A percentile compares a stretch with the other conserved stretches of the same genome.
Conservation (phyloP, 305 asterid species). For the Ilex paraguariensis region DNA sequence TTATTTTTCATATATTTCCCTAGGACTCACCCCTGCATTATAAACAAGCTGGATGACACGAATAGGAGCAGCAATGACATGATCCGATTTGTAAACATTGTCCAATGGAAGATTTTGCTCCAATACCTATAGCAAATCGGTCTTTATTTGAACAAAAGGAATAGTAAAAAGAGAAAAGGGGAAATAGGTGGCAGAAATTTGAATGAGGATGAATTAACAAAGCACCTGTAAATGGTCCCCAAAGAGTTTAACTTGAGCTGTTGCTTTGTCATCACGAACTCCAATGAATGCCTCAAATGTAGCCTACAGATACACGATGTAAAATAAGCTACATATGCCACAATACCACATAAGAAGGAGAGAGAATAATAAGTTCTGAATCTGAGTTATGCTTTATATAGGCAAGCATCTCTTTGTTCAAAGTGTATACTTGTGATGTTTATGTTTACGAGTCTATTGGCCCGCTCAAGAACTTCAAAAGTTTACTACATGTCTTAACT, state of each 20-base stretch:
- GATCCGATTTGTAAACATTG: conserved; percentile 63
- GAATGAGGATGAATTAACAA: conserved; percentile 14
- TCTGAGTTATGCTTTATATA: no score
- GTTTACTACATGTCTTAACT: no score
- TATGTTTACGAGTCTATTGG: no score
- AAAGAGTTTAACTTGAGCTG: conserved; percentile 79
- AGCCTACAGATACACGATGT: conserved; percentile 46
- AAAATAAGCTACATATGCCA: conserved; percentile 9
- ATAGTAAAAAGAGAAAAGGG: background rate
- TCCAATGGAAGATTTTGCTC: conserved; percentile 96
- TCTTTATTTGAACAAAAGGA: no score
- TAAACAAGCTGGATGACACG: conserved; percentile 85
- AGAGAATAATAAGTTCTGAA: no score
- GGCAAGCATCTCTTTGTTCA: no score
- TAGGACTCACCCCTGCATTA: conserved; percentile 77
- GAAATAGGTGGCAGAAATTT: conserved; percentile 5
- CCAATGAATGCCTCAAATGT: conserved; percentile 95
- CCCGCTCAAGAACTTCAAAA: no score
- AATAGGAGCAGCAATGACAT: conserved; percentile 88
- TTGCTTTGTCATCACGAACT: conserved; percentile 86
- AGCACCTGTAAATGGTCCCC: conserved; percentile 87
- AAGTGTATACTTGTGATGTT: no score
- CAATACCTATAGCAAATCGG: conserved; percentile 42
- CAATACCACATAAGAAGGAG: no score
- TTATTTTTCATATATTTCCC: background rate